Base-by-base conservation (phyloP, 2,329 filamentous ascomycete genomes). In the Mycosphaerella sp. region DNA sequence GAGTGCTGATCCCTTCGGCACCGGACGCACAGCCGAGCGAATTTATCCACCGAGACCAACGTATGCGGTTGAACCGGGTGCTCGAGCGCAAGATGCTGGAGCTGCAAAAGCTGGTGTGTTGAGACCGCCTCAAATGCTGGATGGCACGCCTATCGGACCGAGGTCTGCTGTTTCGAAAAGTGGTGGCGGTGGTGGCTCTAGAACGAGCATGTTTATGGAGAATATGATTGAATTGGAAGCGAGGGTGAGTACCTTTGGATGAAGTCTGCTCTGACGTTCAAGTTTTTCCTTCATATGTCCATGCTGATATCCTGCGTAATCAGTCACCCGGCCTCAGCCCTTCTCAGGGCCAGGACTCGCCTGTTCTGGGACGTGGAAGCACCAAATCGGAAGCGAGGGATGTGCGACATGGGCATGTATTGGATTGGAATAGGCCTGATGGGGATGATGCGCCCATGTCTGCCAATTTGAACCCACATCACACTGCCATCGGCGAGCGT, bases 171-270 rank as follows among this genome's bases (percentile, higher is more conserved):
- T 51, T n/a, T 23, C 38, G 5, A 52, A 50, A 10, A 55, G 43
- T 39, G 53, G 29, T 2, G 6, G 29, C 3, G 14, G 14, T 17
- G 14, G 14, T 17, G 14, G 14, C 14, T 54, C 50, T 23, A 54
- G 49, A 40, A 48, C 58, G 17, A 57, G 51, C 39, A 45, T 55
- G 32, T 62, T 62, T 39, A 21, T 51, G 32, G 58, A 62, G 52
- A 49, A 62, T 44, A 57, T 60, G 29, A 48, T 53, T 2, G 59
- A 62, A 32, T 56, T 62, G 58, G 58, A 60, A 45, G 57, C 59
- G 26, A 56, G 56, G 9, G 60, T 59, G 31, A 54, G 58, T 55
- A 8, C 14, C 14, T 17, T 17, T 17, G 14, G 14, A 17, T 31
- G 3, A 57, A 31, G 46, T 55, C 34, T 50, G 55, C 26, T 17